phyloP scores from a whole-genome alignment of 2,329 filamentous ascomycete species.

The Fusarium austroafricanum region DNA sequence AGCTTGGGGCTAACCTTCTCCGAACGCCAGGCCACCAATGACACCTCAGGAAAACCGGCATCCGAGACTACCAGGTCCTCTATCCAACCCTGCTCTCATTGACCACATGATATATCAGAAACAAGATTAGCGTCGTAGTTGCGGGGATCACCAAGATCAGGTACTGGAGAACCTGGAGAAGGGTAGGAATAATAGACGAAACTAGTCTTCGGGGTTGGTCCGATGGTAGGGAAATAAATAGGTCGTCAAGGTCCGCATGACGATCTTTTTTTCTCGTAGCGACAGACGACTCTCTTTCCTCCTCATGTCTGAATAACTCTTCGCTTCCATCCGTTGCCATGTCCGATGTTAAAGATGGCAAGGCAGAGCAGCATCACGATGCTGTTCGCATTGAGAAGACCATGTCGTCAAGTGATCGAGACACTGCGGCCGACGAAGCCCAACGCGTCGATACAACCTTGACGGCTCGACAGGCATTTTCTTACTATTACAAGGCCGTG shows the following conservation, averaged over 20 bases:
- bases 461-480: neutral
- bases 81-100: no score
- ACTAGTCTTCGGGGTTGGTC: no score
- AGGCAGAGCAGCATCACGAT: no score
- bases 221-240: no score
- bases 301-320: no score
- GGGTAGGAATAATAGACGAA: no score
- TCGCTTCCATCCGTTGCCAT: neutral
- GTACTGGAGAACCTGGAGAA: neutral
- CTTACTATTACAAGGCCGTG: constrained; percentile 11
- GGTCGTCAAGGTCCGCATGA: no score
- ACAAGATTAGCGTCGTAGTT: no score
- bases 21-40: neutral
- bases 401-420: neutral
- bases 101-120: no score
- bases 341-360: neutral
- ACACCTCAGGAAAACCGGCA: neutral
- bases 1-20: neutral
- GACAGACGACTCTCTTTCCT: no score
- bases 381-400: neutral
- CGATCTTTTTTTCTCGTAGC: no score
- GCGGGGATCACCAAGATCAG: neutral
- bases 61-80: no score
- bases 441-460: neutral
- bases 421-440: neutral